phyloP scores from a whole-genome alignment of 306 rosid genomes.

The Sicyos baderoa region DNA sequence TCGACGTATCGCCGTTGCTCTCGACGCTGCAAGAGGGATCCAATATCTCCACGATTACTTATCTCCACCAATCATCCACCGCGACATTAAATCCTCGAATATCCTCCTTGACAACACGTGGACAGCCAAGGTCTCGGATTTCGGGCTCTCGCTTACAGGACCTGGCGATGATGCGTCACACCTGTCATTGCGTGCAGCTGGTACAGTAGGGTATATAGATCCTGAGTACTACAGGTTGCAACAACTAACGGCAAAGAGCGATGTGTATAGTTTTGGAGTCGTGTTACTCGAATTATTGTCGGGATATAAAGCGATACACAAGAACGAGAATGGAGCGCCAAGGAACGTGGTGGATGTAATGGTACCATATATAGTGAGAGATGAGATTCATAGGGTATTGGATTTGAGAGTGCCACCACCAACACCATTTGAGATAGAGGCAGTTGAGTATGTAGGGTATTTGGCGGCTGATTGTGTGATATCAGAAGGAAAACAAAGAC shows the following conservation, averaged over 20 bases:
- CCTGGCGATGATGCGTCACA: slow-evolving; percentile 45
- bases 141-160: slow-evolving; percentile 64
- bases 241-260: slow-evolving; percentile 60
- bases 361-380: slow-evolving; percentile 52
- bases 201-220: slow-evolving; percentile 81
- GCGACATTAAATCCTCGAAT: slow-evolving; percentile 66
- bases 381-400: slow-evolving; percentile 68
- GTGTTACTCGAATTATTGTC: slow-evolving; percentile 57
- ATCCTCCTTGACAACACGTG: slow-evolving; percentile 46
- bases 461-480: slow-evolving; percentile 72
- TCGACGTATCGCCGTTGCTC: slow-evolving; percentile 40
- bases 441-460: slow-evolving; percentile 63
- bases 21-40: slow-evolving; percentile 71
- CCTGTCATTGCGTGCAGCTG: slow-evolving; percentile 52
- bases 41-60: slow-evolving; percentile 57
- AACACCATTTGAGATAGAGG: slow-evolving; percentile 73
- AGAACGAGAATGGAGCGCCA: slow-evolving; percentile 54
- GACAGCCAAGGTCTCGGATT: slow-evolving; percentile 60
- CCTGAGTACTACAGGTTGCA: slow-evolving; percentile 84
- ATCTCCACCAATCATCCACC: slow-evolving; percentile 60
- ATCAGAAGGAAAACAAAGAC: slow-evolving; percentile 55
- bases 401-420: slow-evolving; percentile 63
- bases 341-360: slow-evolving; percentile 68
- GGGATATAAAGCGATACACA: slow-evolving; percentile 61
- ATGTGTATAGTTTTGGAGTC: slow-evolving; percentile 82